Percentiles rank a stretch among this genome's conserved stretches.
Conservation (phyloP, 768 basidiomycete species). For the Pholiota molesta region DNA sequence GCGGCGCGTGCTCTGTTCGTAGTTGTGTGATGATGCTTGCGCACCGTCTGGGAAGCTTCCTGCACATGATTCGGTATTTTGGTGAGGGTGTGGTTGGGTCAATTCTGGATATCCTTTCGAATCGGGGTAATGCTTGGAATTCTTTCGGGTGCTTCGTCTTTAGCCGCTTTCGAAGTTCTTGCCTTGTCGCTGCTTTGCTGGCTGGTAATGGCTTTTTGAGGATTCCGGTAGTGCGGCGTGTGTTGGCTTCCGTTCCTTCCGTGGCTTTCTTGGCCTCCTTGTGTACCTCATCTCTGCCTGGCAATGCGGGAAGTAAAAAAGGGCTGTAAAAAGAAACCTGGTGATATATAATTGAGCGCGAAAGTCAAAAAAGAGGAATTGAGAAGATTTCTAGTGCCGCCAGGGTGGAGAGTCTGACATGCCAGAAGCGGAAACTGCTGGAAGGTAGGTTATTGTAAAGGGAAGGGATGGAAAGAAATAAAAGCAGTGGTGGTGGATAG, state of each 20-base stretch:
- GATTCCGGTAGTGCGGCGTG: constrained; percentile 3
- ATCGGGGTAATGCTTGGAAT: constrained; percentile 14
- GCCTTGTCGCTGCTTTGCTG: constrained; percentile 15
- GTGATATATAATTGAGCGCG: too few species aligned
- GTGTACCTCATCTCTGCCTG: neutral
- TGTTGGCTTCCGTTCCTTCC: constrained; percentile 13
- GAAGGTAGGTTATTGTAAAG: too few species aligned
- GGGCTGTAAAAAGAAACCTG: too few species aligned
- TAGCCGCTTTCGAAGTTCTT: constrained; percentile 15
- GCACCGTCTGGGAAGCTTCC: constrained; percentile 15
- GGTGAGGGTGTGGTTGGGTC: constrained; percentile 19
- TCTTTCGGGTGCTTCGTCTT: constrained; percentile 13
- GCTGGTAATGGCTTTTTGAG: constrained; percentile 5
- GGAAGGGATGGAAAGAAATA: too few species aligned
- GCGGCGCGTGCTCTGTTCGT: constrained; percentile 30
- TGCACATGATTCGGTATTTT: constrained; percentile 16
- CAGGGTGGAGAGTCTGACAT: too few species aligned
- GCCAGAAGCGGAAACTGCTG: too few species aligned
- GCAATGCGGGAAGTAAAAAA: too few species aligned
- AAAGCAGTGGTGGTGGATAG: too few species aligned
- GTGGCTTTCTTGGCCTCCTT: constrained; percentile 2
- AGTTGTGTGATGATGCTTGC: constrained; percentile 33
- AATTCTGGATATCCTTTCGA: constrained; percentile 4
- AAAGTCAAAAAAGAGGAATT: too few species aligned
- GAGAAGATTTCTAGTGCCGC: too few species aligned